Evolutionary conservation across 1,284 basidiomycete species (phyloP), one percentile per base, ranked within the genome.

Genomic region (Tilletiopsis washingtonensis): DNA sequence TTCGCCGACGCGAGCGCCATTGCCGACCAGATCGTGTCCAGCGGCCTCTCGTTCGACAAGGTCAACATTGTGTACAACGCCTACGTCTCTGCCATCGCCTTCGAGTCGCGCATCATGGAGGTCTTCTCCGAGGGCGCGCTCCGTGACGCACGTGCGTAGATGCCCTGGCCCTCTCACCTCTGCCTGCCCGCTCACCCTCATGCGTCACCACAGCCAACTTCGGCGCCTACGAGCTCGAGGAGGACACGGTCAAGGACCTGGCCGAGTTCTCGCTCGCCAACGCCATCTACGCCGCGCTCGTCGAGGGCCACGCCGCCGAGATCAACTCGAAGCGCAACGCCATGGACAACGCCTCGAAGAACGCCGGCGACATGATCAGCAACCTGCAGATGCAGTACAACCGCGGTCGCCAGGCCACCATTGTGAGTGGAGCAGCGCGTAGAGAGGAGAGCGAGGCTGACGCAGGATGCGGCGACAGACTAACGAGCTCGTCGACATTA

Each of bases 321-420:
- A 87, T 86, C 74, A 86, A 84, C 70, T 71, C 53, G 39, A 71
- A 62, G 64, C 86, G 93, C 66, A 97, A 94, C 69, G 93, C 94
- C 73, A 99, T 99, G 93, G 93, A 98, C 83, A 98, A 93, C 74
- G 94, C 93, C 46, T 93, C 91, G 62, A 98, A 80, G 84, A 98
- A 98, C 77, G 94, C 93, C 52, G 80, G 78, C 46, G 70, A 69
- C 61, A 74, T 75, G 72, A 74, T 73, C 54, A 60, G 57, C 20
- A 59, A 53, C 42, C 59, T 73, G 39, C 62, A 69, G 57, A 69
- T 73, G 69, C 50, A 70, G 37, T 75, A 93, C 83, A 97, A 97
- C 78, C 88, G 93, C 82, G 91, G 91, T 81, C 90, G 93, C 75
- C 93, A 98, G 81, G 93, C 91, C 62, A 84, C 89, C 67, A 98